Base-by-base conservation (phyloP, 345 rosid species). In the Rubroshorea leprosula region DNA sequence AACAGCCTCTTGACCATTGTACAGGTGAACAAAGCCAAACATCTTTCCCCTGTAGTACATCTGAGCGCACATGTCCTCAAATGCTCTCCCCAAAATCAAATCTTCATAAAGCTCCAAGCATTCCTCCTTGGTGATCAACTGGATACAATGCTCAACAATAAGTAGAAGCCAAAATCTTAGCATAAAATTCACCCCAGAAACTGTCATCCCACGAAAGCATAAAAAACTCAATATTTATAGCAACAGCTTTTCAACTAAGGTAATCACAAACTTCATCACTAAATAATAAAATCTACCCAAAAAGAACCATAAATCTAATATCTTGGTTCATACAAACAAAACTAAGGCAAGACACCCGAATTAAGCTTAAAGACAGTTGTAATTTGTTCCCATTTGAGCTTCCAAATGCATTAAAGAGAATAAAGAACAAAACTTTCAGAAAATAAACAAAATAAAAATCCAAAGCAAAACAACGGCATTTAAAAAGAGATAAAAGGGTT, bases 1-100 rank as follows among this genome's bases (percentile, higher is more conserved):
- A 1, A 84, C 86, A 47, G 95, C 95, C 66, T 87, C 95, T 71
- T 84, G 95, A 2, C 95, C 95, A 59, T 87, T 87, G 74, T 87
- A 87, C 59, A 87, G 80, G 63, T 87, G 95, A 69, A 87, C 95
- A 47, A 84, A 87, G 49, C 91, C 95, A 59, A 87, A 87, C 95
- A 87, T 87, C 59, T 87, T 87, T 12, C 91, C 95, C 61, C 89
- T 73, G 73, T 87, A 84, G 57, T 87, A 84, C 95, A 87, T 87
- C 78, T 87, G 95, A 60, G 96, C 96, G 68, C 96, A 87, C 92
- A 87, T 87, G 73, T 87, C 92, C 72, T 87, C 96, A 48, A 87
- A 87, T 31, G 83, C 43, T 69, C 96, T 74, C 31, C 96, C 96
- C 18, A 87, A 63, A 15, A 85, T 14, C 96, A 87, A 83, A 66